Evolutionary conservation across 495 filamentous ascomycete species (phyloP).

Genomic region (Trichocladium antarcticum): DNA sequence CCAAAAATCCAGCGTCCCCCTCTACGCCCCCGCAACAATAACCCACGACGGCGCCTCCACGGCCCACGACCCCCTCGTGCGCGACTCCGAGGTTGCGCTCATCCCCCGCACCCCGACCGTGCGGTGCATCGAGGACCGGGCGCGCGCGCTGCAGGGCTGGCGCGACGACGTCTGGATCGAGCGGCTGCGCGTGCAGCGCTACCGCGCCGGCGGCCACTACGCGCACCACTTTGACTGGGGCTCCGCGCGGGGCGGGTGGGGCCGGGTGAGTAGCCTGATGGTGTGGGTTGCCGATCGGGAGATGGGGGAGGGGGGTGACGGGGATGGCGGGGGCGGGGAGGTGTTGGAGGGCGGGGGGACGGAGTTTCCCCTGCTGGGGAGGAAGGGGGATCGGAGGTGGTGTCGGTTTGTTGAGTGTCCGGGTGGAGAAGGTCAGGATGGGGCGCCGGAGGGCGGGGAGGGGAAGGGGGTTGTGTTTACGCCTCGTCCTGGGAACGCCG

Average conservation of each 20-base stretch:
- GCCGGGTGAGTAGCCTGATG: slow-evolving; percentile 40
- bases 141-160: slow-evolving; percentile 38
- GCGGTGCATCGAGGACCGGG: slow-evolving; percentile 35
- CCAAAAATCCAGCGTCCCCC: slow-evolving; percentile 21
- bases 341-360: slow-evolving; percentile 35
- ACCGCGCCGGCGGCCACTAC: slow-evolving; percentile 32
- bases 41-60: slow-evolving; percentile 29
- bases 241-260: slow-evolving; percentile 31
- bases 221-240: slow-evolving; percentile 40
- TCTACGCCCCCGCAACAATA: slow-evolving; percentile 35
- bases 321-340: background rate
- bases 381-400: slow-evolving; percentile 26
- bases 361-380: slow-evolving; percentile 31
- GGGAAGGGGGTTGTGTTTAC: slow-evolving; percentile 30
- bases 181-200: slow-evolving; percentile 35
- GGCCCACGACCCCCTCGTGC: slow-evolving; percentile 25
- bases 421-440: background rate
- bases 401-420: slow-evolving; percentile 38
- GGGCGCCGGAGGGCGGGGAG: background rate
- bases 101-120: slow-evolving; percentile 32
- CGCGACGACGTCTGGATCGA: slow-evolving; percentile 36
- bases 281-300: slow-evolving; percentile 27
- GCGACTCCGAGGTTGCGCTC: slow-evolving; percentile 40
- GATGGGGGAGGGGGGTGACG: no score
- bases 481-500: slow-evolving; percentile 35